Base-by-base conservation (phyloP, 176 grass and related monocot genomes). In the Zea luxurians region DNA sequence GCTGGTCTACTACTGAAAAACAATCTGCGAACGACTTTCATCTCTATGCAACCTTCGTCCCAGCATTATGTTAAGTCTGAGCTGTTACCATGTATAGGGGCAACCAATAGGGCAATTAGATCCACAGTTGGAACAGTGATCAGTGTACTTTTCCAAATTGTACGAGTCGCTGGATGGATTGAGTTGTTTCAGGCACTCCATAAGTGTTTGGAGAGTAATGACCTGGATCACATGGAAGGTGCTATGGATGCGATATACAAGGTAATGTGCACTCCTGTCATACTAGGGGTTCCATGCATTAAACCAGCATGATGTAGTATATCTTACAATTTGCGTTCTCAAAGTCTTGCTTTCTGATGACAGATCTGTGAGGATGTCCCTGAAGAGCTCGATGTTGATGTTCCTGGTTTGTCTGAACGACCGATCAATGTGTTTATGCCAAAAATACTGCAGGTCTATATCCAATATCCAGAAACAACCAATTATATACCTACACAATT, bases 301-400 rank as follows among this genome's bases (percentile, higher is more conserved):
- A 73, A 73, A 79, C 53, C 75, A 75, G 48, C 37, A 47, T 75
- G 17, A 37, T 59, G 13, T n/a, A 44, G 71, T 36, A 0, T 35
- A 75, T 74, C 21, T 38, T 74, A 15, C 15, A 43, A 58, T 69
- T 73, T 64, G 48, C 10, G 0, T 82, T 58, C 78, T 90, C 70
- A 69, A 20, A 79, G 45, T 46, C 44, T 76, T 73, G 4, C 60
- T 63, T 70, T 13, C 64, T 73, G 36, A 64, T 68, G 43, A 18
- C 84, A 98, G 95, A 98, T 98, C 49, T 98, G 95, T 76, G 95
- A 98, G 82, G 95, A 98, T 76, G 86, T 98, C n/a, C 95, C 95
- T 4, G 95, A 98, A 85, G 89, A 94, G 66, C 85, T 98, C 42
- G 95, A 98, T 87, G 78, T 87, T 7, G 95, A 98, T 90, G 88